Percentiles rank a stretch among this genome's conserved stretches.
These are phyloP conservation scores for Colletotrichum sp. DNA, from an alignment of 2,329 filamentous ascomycete species.

Conservation along the genomic window DNA sequence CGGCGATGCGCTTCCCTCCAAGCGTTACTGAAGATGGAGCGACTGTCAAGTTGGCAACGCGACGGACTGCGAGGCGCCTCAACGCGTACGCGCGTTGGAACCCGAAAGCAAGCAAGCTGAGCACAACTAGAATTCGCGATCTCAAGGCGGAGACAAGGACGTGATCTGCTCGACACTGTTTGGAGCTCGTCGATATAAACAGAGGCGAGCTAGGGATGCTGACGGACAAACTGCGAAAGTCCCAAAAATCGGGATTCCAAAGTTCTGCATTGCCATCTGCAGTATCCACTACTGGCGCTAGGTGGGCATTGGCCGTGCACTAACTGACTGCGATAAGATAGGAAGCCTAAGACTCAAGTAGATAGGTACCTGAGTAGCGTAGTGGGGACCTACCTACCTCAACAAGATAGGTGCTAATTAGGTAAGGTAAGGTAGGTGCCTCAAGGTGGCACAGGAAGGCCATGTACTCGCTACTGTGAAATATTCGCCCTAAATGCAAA, in stretches of 20 bases:
- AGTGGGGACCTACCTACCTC: too few relatives aligned
- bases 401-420: too few relatives aligned
- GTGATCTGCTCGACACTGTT: background rate
- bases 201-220: background rate
- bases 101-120: background rate
- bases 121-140: background rate
- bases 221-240: background rate
- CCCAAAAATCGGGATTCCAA: background rate
- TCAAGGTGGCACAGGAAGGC: background rate
- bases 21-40: background rate
- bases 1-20: background rate
- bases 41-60: background rate
- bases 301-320: background rate
- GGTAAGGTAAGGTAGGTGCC: too few relatives aligned
- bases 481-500: background rate
- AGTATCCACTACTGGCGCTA: background rate
- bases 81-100: background rate
- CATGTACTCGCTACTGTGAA: background rate
- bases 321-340: too few relatives aligned
- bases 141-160: background rate
- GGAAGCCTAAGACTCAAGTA: too few relatives aligned
- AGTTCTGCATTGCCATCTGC: background rate
- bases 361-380: too few relatives aligned
- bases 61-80: background rate
- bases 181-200: background rate